phyloP scores from a whole-genome alignment of 139 green algal genomes.

The Micromonas pusilla region DNA sequence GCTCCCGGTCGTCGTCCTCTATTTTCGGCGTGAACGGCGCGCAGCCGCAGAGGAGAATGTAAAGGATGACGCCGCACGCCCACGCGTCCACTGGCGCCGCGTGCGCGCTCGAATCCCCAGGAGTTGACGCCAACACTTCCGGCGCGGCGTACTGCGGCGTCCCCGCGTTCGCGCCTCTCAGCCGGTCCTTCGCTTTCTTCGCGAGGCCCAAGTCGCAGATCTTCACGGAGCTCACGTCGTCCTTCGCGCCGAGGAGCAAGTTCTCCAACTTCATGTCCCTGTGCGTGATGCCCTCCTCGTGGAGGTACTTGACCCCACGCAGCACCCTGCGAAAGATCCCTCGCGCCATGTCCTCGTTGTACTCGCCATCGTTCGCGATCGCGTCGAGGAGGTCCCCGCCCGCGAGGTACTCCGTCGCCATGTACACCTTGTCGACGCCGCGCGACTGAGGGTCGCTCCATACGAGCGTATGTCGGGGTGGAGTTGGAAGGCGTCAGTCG shows the following conservation, averaged over 20 bases:
- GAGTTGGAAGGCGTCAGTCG: too few relatives aligned
- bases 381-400: slow-evolving; percentile 28
- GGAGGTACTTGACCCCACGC: slow-evolving; percentile 30
- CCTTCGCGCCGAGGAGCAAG: slow-evolving; percentile 67
- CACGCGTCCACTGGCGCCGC: slow-evolving; percentile 54
- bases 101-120: slow-evolving; percentile 40
- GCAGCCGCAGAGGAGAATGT: slow-evolving; percentile 82
- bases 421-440: background rate
- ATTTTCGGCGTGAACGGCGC: slow-evolving; percentile 83
- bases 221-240: slow-evolving; percentile 51
- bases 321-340: slow-evolving; percentile 20
- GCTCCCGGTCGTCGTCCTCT: slow-evolving; percentile 70
- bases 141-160: slow-evolving; percentile 88
- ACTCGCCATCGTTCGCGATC: slow-evolving; percentile 11
- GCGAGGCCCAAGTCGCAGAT: slow-evolving; percentile 83
- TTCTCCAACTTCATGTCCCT: slow-evolving; percentile 85
- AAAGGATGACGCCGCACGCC: slow-evolving; percentile 58
- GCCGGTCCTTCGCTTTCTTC: slow-evolving; percentile 48
- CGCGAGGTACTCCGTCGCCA: slow-evolving; percentile 22
- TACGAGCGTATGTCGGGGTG: too few relatives aligned
- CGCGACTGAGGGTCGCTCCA: too few relatives aligned
- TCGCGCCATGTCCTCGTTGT: slow-evolving; percentile 19
- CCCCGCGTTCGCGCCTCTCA: slow-evolving; percentile 38
- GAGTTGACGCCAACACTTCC: slow-evolving; percentile 58
- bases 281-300: slow-evolving; percentile 28